Base-by-base conservation (phyloP, 2,329 filamentous ascomycete genomes). In the Claviceps monticola region DNA sequence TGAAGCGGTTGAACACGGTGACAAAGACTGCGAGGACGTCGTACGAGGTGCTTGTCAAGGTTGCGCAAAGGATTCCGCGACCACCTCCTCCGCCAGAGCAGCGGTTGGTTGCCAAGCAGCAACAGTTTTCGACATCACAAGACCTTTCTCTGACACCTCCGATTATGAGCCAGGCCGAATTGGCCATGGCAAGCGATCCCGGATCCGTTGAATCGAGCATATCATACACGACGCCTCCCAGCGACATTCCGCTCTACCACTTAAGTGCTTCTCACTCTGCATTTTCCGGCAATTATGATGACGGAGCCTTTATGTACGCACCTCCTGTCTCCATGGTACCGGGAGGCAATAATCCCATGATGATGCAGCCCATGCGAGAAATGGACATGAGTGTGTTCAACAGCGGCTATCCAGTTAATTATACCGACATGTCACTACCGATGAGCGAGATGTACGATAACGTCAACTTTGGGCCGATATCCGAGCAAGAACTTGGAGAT, bases 401-500 rank as follows among this genome's bases (percentile, higher is more conserved):
- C 39, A 34, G 19, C 36, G 38, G 17, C 48, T 46, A 41, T 51
- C 34, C 50, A 11, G 29, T 42, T 8, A 39, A 41, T 11, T 59
- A 49, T 36, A 46, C 48, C 5, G 52, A 41, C 49, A 56, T 50
- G 53, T 56, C 50, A n/a, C 53, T 56, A 13, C 50, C 55, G 9
- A 53, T 51, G 0, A 55, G 57, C 13, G 51, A 54, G 2, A 36
- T 53, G 9, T 56, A 54, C 36, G 50, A 51, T 14, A 52, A 48
- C 46, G 26, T 50, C 21, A 49, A 53, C 5, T 64, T 65, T 46
- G 60, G 58, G 6, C 56, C 58, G 39, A 63, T 66, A 21, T 61
- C 63, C 2, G 61, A 65, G n/a, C 57, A 60, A 19, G 62, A 66
- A n/a, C 57, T 67, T 23, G 65, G 65, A 11, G 61, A 65, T 6